Percentiles rank a stretch among this genome's conserved stretches.
These are phyloP conservation scores for Lachnellula subtilissima DNA, from an alignment of 2,329 filamentous ascomycete species.

Conservation along the genomic window DNA sequence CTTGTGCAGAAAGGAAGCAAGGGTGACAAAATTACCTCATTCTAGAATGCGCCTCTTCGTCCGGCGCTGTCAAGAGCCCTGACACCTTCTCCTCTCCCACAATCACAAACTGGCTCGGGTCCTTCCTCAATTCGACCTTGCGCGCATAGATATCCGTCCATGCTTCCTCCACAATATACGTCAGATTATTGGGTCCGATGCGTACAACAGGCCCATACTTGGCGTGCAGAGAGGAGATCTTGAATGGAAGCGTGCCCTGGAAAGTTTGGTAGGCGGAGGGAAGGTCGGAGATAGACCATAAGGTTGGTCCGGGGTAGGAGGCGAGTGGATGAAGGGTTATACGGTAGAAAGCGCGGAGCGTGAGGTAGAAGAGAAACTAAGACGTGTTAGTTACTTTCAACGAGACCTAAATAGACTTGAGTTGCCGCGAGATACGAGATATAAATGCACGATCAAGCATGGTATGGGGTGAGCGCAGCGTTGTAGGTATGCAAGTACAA, in stretches of 20 bases:
- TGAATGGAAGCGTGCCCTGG: constrained; percentile 34
- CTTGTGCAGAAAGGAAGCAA: background rate
- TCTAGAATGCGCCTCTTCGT: constrained; percentile 6
- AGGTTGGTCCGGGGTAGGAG: constrained; percentile 31
- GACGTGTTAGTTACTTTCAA: background rate
- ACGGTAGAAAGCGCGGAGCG: constrained; percentile 7
- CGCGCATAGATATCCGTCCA: constrained; percentile 23
- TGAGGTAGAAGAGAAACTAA: background rate
- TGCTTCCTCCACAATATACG: constrained; percentile 26
- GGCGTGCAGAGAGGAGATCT: constrained; percentile 37
- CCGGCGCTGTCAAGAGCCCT: background rate
- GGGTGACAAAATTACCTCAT: background rate
- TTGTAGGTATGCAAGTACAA: too few species aligned
- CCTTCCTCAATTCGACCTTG: background rate
- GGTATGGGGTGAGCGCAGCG: too few species aligned
- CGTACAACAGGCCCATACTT: constrained; percentile 41
- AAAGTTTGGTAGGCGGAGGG: constrained; percentile 2
- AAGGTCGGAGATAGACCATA: constrained; percentile 11
- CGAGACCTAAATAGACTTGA: too few species aligned
- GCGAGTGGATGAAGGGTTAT: constrained; percentile 28
- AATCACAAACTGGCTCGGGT: background rate
- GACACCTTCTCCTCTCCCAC: background rate
- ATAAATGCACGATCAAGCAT: too few species aligned
- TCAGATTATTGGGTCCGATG: constrained; percentile 40
- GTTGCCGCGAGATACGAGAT: too few species aligned